Base-by-base conservation (phyloP, 768 basidiomycete species). In the Pleurotus cornucopiae region DNA sequence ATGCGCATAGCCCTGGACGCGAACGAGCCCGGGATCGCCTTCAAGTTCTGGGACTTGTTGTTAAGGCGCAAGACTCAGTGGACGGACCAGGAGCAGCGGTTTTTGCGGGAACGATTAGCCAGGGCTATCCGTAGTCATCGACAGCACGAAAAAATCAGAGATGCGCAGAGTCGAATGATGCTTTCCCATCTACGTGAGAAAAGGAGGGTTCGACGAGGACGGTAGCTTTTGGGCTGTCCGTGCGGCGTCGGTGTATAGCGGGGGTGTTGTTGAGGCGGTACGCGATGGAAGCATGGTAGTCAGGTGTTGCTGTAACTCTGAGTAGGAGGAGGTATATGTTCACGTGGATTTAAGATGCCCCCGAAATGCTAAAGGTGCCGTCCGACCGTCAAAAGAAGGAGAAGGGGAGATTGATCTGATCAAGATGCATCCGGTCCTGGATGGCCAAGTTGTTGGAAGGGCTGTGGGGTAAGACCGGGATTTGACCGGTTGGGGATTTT, bases 31-130 rank as follows among this genome's bases (percentile, higher is more conserved):
- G 57, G 61, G 58, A 66, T 83, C 69, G 88, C 85, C 1, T 86
- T 74, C 70, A 67, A 69, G 45, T 87, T 88, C 66, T 89, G 87
- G 87, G 61, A 66, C 47, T 60, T 67, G 48, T 66, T 86, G 57
- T 49, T 88, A 11, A 70, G 65, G 57, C 64, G 66, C 23, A 76
- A 70, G 65, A 69, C 76, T 5, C 71, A 79, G 55, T 82, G 80
- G 80, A 60, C 64, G 4, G 82, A 85, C 63, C 25, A 16, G 16
- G 74, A 77, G 62, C 83, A 85, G 60, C 57, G 51, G 23, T 54
- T 51, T 37, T 63, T 76, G 60, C 81, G 87, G 53, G 58, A 64
- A 1, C 64, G 65, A 20, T 79, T 88, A 40, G 68, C 66, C 46
- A 16, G 49, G 5, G 61, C 65, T 60, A 64, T 83, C n/a, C 54